Percentiles rank a stretch among this genome's conserved stretches.
phyloP scores from a whole-genome alignment of 225 moss, liverwort and hornwort genomes.

The Pseudoscleropodium purum region DNA sequence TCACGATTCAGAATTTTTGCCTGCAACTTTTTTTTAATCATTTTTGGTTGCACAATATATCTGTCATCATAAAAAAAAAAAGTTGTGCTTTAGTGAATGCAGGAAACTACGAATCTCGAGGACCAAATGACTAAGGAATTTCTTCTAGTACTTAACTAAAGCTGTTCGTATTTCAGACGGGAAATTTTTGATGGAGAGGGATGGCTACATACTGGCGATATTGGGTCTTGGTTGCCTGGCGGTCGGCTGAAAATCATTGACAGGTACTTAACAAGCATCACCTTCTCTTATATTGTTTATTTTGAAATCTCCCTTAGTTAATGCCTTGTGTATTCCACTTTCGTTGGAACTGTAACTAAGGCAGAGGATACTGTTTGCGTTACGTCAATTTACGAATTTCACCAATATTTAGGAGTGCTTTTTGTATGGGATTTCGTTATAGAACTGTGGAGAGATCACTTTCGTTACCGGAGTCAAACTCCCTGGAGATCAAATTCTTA shows the following conservation, averaged over 20 bases:
- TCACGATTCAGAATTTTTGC: not conserved
- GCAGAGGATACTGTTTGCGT: not conserved
- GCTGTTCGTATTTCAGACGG: constrained; percentile 14
- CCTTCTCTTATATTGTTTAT: not conserved
- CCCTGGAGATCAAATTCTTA: not conserved
- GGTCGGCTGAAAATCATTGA: constrained; percentile 92
- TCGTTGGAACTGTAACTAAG: not conserved
- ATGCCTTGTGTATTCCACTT: not conserved
- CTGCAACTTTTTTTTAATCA: not conserved
- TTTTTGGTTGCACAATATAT: not conserved
- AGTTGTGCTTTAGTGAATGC: not conserved
- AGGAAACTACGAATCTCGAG: not conserved
- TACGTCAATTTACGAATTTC: not conserved
- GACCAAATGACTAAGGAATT: not conserved
- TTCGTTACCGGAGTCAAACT: not conserved
- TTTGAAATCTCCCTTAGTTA: not conserved
- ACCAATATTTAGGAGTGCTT: not conserved
- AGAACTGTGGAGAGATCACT: not conserved
- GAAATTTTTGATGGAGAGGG: constrained; percentile 84
- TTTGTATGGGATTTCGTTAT: not conserved
- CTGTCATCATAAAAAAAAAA: not conserved
- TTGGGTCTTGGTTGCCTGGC: constrained; percentile 89
- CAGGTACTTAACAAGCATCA: constrained; percentile 19
- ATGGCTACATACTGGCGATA: constrained; percentile 88
- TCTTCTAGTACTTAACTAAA: not conserved